A percentile compares a stretch with the other conserved stretches of the same genome.
These are phyloP conservation scores for Pythium dissimile DNA, from an alignment of 352 stramenopile species.

Conservation along the genomic window DNA sequence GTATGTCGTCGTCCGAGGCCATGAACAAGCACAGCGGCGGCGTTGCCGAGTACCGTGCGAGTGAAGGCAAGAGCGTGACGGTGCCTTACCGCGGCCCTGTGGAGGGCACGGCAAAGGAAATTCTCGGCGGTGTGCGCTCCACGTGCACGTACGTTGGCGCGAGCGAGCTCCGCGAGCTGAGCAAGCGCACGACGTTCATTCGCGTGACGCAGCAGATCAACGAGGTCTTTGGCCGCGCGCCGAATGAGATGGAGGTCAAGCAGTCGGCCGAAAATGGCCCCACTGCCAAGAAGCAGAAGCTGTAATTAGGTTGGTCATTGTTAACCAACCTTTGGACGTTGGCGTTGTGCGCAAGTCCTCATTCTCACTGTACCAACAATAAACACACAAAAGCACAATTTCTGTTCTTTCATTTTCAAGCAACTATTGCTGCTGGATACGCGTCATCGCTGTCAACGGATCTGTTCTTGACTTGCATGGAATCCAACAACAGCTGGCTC, in stretches of 20 bases:
- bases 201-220: conserved; percentile 92
- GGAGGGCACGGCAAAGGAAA: conserved; percentile 78
- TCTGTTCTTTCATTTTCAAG: too few relatives aligned
- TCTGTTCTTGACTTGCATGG: too few relatives aligned
- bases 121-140: conserved; percentile 90
- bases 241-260: conserved; percentile 67
- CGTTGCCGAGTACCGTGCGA: conserved; percentile 90
- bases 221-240: conserved; percentile 83
- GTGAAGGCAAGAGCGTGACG: conserved; percentile 90
- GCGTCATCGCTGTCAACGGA: too few relatives aligned
- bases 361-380: too few relatives aligned
- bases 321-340: too few relatives aligned
- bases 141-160: conserved; percentile 93
- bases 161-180: conserved; percentile 86
- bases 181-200: conserved; percentile 94
- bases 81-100: conserved; percentile 86
- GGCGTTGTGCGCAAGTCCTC: too few relatives aligned
- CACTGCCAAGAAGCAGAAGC: conserved; percentile 58
- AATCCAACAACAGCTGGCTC: neutral
- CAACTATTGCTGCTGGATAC: too few relatives aligned
- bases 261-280: conserved; percentile 25
- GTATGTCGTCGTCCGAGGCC: conserved; percentile 89
- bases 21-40: conserved; percentile 92
- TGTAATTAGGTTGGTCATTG: too few relatives aligned
- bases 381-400: conserved; percentile 7